Base-by-base conservation (phyloP, 441 rosid species). In the Populus hybrid region DNA sequence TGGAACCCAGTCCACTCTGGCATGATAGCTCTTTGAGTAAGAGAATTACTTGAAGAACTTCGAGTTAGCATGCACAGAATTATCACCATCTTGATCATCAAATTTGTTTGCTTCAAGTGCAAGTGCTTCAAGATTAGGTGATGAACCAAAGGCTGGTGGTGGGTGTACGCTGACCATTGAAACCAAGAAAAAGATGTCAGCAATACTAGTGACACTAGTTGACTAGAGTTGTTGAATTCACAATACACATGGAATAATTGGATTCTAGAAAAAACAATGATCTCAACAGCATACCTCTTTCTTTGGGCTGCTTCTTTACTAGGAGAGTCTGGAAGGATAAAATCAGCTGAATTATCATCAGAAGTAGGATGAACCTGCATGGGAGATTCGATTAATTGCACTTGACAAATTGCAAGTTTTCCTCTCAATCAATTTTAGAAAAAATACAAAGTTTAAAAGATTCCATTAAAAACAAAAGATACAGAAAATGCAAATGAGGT, bases 91-190 rank as follows among this genome's bases (percentile, higher is more conserved):
- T 81, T 91, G 84, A 74, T 84, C 81, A 53, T 84, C 89, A 78
- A 82, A 68, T 74, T 84, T 80, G 74, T 83, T 82, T 26, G 88
- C 86, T 73, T 84, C 92, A 71, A 85, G 86, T 18, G 91, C 85
- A 78, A 90, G 79, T 67, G 89, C 90, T 82, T 89, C 97, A 30
- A 92, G 89, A 85, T 88, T 91, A 10, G 92, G 89, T 19, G 94
- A 88, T 77, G 98, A 92, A 72, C 98, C 98, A 88, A 92, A 96
- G 38, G 98, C 90, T 21, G 98, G 97, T 14, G 97, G 99, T 40
- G 94, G 94, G 84, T 92, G 98, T 67, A 83, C 76, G 76, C 97
- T 94, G 94, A 79, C 69, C 86, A 86, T 77, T 75, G 76, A 82
- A 86, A 85, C 71, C 65, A 75, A 71, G 69, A 66, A 21, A 64